Conservation (phyloP, 192 early-diverging fungal genomes). For the Linnemannia schmuckeri region DNA sequence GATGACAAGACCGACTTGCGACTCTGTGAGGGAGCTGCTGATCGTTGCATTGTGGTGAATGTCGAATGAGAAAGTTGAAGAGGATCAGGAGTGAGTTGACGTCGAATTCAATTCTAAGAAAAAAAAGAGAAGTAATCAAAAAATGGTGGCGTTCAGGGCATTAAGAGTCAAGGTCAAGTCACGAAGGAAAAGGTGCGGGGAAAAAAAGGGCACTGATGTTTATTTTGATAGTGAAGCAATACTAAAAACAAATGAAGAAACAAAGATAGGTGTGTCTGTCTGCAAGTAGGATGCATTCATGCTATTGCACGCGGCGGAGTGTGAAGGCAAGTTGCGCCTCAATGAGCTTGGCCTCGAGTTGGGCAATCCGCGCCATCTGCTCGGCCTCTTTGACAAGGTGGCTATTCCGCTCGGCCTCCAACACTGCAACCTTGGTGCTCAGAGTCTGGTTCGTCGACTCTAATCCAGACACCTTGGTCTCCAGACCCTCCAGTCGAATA, state of each 20-base stretch:
- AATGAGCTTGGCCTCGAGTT: conserved; percentile 54
- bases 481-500: conserved; percentile 61
- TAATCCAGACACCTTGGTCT: conserved; percentile 64
- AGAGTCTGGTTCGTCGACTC: conserved; percentile 67
- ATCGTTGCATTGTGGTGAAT: conserved; percentile 22
- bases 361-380: conserved; percentile 53
- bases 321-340: conserved; percentile 53
- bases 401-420: conserved; percentile 62
- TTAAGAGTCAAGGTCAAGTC: not conserved
- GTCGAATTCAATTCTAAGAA: not conserved
- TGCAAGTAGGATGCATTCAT: not conserved
- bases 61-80: not conserved
- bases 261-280: not conserved
- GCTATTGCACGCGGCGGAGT: not conserved
- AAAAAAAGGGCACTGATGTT: not conserved
- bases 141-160: conserved; percentile 14
- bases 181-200: not conserved
- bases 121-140: not conserved
- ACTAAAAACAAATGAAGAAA: not conserved
- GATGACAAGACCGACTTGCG: not conserved
- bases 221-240: not conserved
- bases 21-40: conserved; percentile 26
- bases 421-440: conserved; percentile 63
- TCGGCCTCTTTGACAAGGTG: conserved; percentile 53
- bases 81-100: not conserved